A percentile compares a stretch with the other conserved stretches of the same genome.
phyloP scores from a whole-genome alignment of 805 yeast species.

The Saturnispora bothae region DNA sequence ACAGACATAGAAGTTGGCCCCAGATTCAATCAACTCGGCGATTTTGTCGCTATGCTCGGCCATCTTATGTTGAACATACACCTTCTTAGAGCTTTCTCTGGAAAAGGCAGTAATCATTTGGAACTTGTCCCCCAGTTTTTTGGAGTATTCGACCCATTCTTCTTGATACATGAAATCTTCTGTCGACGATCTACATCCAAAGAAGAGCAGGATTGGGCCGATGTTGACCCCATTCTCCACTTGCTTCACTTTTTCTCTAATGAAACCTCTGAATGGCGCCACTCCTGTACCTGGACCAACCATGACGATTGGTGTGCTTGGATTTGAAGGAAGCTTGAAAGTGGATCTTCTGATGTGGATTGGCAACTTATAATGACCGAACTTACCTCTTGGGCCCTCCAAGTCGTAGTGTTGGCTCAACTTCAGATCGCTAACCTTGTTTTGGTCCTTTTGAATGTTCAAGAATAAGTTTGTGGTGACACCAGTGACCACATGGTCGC shows the following conservation, averaged over 20 bases:
- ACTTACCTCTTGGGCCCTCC: constrained; percentile 69
- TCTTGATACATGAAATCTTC: constrained; percentile 81
- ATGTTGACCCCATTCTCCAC: constrained; percentile 58
- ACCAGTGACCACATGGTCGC: constrained; percentile 83
- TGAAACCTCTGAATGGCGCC: constrained; percentile 90
- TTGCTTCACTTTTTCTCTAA: constrained; percentile 58
- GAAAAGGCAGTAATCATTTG: constrained; percentile 58
- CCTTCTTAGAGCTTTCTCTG: constrained; percentile 45
- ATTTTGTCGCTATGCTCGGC: constrained; percentile 40
- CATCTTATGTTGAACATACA: constrained; percentile 75
- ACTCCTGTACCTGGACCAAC: constrained; percentile 96
- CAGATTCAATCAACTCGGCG: constrained; percentile 37
- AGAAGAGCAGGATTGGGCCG: constrained; percentile 67
- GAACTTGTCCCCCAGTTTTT: constrained; percentile 63
- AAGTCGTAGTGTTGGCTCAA: constrained; percentile 56
- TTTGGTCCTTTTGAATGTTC: constrained; percentile 42
- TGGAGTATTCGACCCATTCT: constrained; percentile 78
- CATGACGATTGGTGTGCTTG: constrained; percentile 69
- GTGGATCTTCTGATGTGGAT: constrained; percentile 82
- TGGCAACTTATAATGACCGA: constrained; percentile 43
- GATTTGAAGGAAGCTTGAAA: constrained; percentile 75
- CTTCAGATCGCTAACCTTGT: constrained; percentile 29
- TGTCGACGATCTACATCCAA: constrained; percentile 70
- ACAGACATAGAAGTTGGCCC: constrained; percentile 85
- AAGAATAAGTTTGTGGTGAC: constrained; percentile 52